Percentiles rank a stretch among this genome's conserved stretches.
phyloP scores from a whole-genome alignment of 1,284 basidiomycete genomes.

The Prillingera fragicola region DNA sequence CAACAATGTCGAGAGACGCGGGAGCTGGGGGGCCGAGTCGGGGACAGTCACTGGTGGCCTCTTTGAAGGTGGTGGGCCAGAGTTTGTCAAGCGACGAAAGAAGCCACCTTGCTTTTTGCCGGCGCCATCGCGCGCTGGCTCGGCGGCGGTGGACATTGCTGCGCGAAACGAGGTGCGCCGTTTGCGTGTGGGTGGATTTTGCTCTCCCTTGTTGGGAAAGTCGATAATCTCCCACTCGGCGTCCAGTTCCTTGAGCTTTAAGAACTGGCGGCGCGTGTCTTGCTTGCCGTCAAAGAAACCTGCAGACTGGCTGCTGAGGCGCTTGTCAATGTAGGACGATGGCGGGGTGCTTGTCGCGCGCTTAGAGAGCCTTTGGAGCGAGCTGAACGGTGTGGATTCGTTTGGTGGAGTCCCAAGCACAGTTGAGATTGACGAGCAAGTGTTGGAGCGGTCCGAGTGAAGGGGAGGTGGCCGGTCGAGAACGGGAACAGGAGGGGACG shows the following conservation, averaged over 20 bases:
- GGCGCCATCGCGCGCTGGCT: slow-evolving; percentile 1
- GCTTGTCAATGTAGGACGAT: background rate
- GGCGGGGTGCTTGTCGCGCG: slow-evolving; percentile 3
- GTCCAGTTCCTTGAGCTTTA: slow-evolving; percentile 3
- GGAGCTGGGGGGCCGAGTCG: slow-evolving; percentile 9
- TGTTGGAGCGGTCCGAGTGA: slow-evolving; percentile 4
- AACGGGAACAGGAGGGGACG: slow-evolving; percentile 8
- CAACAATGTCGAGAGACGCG: slow-evolving; percentile 6
- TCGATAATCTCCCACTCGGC: slow-evolving; percentile 17
- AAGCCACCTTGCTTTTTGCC: slow-evolving; percentile 13
- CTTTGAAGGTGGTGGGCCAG: no score
- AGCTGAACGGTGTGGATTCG: no score
- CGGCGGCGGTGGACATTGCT: slow-evolving; percentile 15
- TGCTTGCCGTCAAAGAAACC: slow-evolving; percentile 10
- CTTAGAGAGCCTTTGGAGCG: no score
- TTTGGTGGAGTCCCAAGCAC: no score
- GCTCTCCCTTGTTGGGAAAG: background rate
- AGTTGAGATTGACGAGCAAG: no score
- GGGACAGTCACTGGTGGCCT: no score
- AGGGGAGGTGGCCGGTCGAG: slow-evolving; percentile 7
- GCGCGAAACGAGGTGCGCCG: no score
- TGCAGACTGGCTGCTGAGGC: slow-evolving; percentile 4
- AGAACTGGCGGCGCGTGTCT: slow-evolving; percentile 11
- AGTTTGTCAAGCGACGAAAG: slow-evolving; percentile 13
- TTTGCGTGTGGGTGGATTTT: background rate